Percentiles rank a stretch among this genome's conserved stretches.
These are phyloP conservation scores for Phytopythium mirpurense DNA, from an alignment of 352 stramenopile species.

Conservation along the genomic window DNA sequence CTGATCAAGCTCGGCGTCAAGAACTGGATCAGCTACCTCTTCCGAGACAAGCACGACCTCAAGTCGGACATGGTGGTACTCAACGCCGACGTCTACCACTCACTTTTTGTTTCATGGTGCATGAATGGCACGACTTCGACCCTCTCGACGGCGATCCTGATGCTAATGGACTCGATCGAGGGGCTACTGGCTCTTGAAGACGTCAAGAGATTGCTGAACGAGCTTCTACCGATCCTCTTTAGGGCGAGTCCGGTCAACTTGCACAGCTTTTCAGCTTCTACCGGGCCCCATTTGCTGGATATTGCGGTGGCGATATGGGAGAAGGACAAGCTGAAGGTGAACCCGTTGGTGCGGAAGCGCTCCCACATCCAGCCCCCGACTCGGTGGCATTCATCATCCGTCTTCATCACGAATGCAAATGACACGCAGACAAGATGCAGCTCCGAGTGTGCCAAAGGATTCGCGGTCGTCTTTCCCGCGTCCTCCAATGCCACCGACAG, in stretches of 20 bases:
- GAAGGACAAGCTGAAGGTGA: not conserved
- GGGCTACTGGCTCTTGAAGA: constrained; percentile 8
- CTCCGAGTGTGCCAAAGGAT: too few species aligned
- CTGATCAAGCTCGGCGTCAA: constrained; percentile 17
- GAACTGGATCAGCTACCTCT: constrained; percentile 17
- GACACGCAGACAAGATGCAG: too few species aligned
- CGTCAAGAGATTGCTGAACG: constrained; percentile 2
- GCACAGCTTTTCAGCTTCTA: too few species aligned
- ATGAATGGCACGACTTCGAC: constrained; percentile 14
- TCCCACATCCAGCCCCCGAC: not conserved
- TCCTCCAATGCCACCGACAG: too few species aligned
- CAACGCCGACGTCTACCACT: constrained; percentile 20
- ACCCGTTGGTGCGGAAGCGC: not conserved
- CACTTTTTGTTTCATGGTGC: constrained; percentile 21
- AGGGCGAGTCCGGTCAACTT: not conserved
- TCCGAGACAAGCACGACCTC: constrained; percentile 16
- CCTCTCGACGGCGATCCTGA: constrained; percentile 17
- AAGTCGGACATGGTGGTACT: constrained; percentile 22
- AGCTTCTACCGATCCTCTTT: not conserved
- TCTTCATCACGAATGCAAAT: not conserved
- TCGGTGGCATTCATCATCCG: not conserved
- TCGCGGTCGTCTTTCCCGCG: too few species aligned
- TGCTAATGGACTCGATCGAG: constrained; percentile 15
- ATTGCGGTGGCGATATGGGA: constrained; percentile 14
- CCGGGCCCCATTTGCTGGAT: too few species aligned